Percentiles rank a stretch among this genome's conserved stretches.
phyloP scores from a whole-genome alignment of 2,329 filamentous ascomycete genomes.

The Coniochaeta sp. region DNA sequence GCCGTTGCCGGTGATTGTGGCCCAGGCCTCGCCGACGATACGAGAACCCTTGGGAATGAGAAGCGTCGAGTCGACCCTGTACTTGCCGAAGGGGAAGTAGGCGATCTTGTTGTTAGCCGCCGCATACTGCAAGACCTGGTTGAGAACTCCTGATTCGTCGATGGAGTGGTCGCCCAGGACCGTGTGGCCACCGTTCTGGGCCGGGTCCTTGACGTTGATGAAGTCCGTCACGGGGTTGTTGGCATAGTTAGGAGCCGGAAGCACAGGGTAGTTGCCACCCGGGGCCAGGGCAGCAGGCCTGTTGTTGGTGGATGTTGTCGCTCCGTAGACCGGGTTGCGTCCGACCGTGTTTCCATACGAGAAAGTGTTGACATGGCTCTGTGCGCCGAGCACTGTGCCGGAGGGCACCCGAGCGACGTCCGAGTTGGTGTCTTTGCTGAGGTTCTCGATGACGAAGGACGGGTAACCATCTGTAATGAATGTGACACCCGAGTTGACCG shows the following conservation, averaged over 20 bases:
- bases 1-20: slow-evolving; percentile 44
- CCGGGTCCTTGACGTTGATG: slow-evolving; percentile 32
- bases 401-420: slow-evolving; percentile 24
- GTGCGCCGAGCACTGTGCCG: slow-evolving; percentile 20
- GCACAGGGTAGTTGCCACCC: slow-evolving; percentile 24
- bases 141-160: slow-evolving; percentile 29
- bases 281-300: slow-evolving; percentile 28
- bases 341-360: slow-evolving; percentile 34
- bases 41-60: slow-evolving; percentile 38
- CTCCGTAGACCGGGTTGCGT: slow-evolving; percentile 29
- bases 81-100: slow-evolving; percentile 49
- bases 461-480: slow-evolving; percentile 28
- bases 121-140: slow-evolving; percentile 27
- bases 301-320: slow-evolving; percentile 18
- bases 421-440: slow-evolving; percentile 29
- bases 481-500: slow-evolving; percentile 31
- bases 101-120: slow-evolving; percentile 34
- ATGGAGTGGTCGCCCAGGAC: slow-evolving; percentile 28
- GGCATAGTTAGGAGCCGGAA: slow-evolving; percentile 31
- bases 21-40: slow-evolving; percentile 46
- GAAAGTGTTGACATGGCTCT: slow-evolving; percentile 28
- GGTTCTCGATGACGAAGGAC: slow-evolving; percentile 35
- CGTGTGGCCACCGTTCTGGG: slow-evolving; percentile 25
- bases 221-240: slow-evolving; percentile 23
- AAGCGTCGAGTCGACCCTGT: slow-evolving; percentile 43